Evolutionary conservation across 257 asterid genomes (phyloP).

Genomic region (Dorcoceras hygrometricum): DNA sequence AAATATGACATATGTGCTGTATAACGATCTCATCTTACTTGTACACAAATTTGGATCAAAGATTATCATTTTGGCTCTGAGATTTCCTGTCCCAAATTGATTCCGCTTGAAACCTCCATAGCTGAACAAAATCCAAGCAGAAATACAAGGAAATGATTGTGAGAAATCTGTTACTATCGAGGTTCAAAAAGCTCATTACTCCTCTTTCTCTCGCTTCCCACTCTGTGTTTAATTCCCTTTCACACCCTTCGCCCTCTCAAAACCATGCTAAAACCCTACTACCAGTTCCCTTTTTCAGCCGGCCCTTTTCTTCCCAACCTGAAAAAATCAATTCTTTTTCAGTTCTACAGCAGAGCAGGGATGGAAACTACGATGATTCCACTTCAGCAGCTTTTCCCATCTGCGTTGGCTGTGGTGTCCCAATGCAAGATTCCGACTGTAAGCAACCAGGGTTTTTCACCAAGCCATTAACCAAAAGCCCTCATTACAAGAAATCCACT

Average conservation of each 20-base stretch:
- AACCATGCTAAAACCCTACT: constrained; percentile 55
- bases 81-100: too few relatives aligned
- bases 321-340: constrained; percentile 26
- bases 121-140: constrained; percentile 9
- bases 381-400: constrained; percentile 34
- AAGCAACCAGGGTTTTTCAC: constrained; percentile 64
- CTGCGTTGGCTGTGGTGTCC: constrained; percentile 87
- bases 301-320: constrained; percentile 42
- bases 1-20: too few relatives aligned
- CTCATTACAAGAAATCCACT: constrained; percentile 45
- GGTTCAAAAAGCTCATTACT: constrained; percentile 46
- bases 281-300: constrained; percentile 32
- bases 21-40: too few relatives aligned
- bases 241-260: constrained; percentile 28
- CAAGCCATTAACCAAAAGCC: constrained; percentile 41
- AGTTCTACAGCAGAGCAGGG: constrained; percentile 42
- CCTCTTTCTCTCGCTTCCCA: constrained; percentile 35
- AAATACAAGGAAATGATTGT: constrained; percentile 37
- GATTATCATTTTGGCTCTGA: too few relatives aligned
- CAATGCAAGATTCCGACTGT: constrained; percentile 68
- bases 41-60: too few relatives aligned
- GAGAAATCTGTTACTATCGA: constrained; percentile 48
- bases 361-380: constrained; percentile 77
- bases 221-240: constrained; percentile 32
- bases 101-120: constrained; percentile 22